Evolutionary conservation across 345 rosid species (phyloP).

Genomic region (Jatropha curcas): DNA sequence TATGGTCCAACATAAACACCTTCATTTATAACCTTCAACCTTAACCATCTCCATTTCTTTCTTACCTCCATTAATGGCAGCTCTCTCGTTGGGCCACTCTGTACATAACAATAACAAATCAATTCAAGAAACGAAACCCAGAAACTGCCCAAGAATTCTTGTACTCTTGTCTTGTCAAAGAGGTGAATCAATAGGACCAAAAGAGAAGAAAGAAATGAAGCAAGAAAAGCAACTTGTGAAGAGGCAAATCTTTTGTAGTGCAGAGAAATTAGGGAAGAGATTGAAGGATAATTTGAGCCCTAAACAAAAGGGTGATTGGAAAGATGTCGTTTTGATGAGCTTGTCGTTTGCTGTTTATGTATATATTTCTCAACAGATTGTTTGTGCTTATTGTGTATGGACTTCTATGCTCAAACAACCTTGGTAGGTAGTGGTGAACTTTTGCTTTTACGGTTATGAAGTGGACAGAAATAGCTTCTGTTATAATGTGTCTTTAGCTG

Average conservation of each 20-base stretch:
- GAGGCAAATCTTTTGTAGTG: constrained; percentile 20
- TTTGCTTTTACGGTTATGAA: not conserved
- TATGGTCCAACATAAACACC: not conserved
- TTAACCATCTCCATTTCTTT: not conserved
- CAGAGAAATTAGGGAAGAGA: constrained; percentile 37
- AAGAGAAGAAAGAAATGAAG: constrained; percentile 33
- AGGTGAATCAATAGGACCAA: constrained; percentile 26
- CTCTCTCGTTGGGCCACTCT: constrained; percentile 28
- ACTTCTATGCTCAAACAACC: constrained; percentile 52
- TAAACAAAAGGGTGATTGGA: constrained; percentile 72
- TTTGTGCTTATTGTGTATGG: constrained; percentile 79
- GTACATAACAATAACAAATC: constrained; percentile 14
- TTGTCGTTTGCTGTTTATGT: constrained; percentile 86
- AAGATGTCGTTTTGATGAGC: constrained; percentile 71
- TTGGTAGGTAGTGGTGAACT: constrained; percentile 34
- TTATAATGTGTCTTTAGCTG: not conserved
- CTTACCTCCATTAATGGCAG: constrained; percentile 50
- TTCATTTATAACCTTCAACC: not conserved
- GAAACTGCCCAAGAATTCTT: constrained; percentile 13
- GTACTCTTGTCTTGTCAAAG: constrained; percentile 24
- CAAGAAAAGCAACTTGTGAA: constrained; percentile 8
- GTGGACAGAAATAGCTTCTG: not conserved
- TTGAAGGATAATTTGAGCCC: constrained; percentile 52
- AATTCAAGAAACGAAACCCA: constrained; percentile 17
- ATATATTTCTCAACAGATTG: constrained; percentile 74